Base-by-base conservation (phyloP, 257 asterid genomes). In the Ophiorrhiza pumila region DNA sequence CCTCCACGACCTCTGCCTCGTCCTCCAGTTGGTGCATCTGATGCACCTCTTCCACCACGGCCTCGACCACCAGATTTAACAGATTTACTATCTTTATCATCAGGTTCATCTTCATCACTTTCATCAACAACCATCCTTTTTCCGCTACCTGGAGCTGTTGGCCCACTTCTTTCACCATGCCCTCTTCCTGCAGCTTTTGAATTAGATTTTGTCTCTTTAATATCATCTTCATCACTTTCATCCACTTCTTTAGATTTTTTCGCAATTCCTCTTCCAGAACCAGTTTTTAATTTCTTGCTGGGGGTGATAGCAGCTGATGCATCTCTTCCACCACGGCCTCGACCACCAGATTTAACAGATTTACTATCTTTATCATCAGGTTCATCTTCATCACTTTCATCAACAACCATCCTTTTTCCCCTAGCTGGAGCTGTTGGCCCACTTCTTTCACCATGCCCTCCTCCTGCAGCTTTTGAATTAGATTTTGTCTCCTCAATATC, bases 1-100 rank as follows among this genome's bases (percentile, higher is more conserved):
- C 99, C 98, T 75, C 96, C 96, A 80, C 98, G 92, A 77, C 97
- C 96, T 79, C 97, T 85, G 72, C 99, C 98, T 81, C 97, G 87
- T 78, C 95, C 96, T 78, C 97, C 83, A 39, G 80, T 43, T 43
- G 85, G 60, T 69, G 81, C 72, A 43, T 87, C 88, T 62, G 93
- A 71, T 49, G 88, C 85, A 65, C 90, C 94, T 86, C 89, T 89
- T 66, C 95, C 97, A 73, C 96, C 97, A 46, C 94, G 93, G 66
- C 99, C 97, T 65, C 97, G 84, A 62, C 99, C 98, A 75, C 86
- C 88, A 80, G 98, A 76, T 80, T 87, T 90, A 20, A 74, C 74
- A 81, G 97, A 72, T 73, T 83, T 82, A 75, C 72, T 80, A 74
- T 77, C 89, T 73, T 85, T 81, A 60, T 76, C 89, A 78, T 85